These are phyloP conservation scores for Yarrowia sp. DNA, from an alignment of 805 yeast genomes.

Conservation along the genomic window DNA sequence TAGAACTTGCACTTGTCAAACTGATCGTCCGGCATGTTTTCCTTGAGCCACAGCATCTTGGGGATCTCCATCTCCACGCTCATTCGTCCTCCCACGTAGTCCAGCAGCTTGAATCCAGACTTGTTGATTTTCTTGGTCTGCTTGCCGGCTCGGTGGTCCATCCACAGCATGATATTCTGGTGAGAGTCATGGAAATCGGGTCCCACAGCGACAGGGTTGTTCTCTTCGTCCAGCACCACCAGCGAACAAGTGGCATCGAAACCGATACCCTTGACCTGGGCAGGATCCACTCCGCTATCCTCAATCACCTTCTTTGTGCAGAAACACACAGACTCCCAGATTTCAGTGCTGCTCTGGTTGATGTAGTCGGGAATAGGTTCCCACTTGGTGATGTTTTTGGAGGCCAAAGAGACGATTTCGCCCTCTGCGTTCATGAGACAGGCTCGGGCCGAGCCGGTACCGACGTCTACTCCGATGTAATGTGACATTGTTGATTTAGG, in stretches of 20 bases:
- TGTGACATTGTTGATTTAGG: conserved; percentile 40
- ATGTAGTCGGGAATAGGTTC: conserved; percentile 58
- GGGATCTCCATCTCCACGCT: conserved; percentile 98
- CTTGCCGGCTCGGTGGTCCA: conserved; percentile 93
- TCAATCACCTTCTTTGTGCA: conserved; percentile 78
- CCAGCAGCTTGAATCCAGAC: conserved; percentile 77
- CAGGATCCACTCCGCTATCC: conserved; percentile 75
- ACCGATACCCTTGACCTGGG: conserved; percentile 81
- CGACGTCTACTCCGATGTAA: conserved; percentile 89
- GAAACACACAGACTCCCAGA: conserved; percentile 83
- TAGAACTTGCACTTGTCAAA: conserved; percentile 77
- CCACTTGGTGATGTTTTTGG: conserved; percentile 74
- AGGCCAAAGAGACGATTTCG: conserved; percentile 72
- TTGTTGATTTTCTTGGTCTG: conserved; percentile 84
- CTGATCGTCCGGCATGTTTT: conserved; percentile 67
- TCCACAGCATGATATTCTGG: conserved; percentile 93
- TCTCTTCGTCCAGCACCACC: conserved; percentile 75
- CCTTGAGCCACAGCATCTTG: conserved; percentile 94
- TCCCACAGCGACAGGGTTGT: conserved; percentile 84
- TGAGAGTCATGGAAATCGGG: conserved; percentile 77
- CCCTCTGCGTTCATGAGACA: conserved; percentile 87
- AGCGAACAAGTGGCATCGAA: conserved; percentile 98
- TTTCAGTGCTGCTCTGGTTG: conserved; percentile 84
- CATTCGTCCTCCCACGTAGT: conserved; percentile 97
- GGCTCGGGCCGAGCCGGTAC: conserved; percentile 98